A percentile compares a stretch with the other conserved stretches of the same genome.
Conservation (phyloP, 2,329 filamentous ascomycete species). For the Cordyceps tenuipes region DNA sequence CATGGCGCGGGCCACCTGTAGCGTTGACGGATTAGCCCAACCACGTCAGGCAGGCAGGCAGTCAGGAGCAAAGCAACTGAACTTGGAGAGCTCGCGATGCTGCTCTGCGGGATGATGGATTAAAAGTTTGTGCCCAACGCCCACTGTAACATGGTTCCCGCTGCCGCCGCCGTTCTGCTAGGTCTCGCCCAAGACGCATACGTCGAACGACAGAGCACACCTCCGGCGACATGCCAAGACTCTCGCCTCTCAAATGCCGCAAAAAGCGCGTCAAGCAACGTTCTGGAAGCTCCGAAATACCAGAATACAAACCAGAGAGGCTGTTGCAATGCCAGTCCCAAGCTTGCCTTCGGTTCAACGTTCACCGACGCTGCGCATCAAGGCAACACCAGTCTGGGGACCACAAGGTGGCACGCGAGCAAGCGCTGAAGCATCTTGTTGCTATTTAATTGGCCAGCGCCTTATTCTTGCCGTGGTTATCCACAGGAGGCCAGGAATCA, state of each 20-base stretch:
- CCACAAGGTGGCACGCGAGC: neutral
- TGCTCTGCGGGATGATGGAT: neutral
- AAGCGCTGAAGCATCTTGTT: neutral
- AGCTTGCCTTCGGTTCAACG: neutral
- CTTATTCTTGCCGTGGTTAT: conserved; percentile 10
- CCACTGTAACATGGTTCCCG: neutral
- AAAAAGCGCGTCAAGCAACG: neutral
- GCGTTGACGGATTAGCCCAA: neutral
- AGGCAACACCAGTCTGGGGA: neutral
- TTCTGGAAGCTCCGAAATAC: neutral
- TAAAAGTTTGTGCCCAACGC: neutral
- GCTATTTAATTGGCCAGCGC: conserved; percentile 12
- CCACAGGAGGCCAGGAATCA: conserved; percentile 9
- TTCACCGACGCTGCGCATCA: neutral
- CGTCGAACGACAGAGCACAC: neutral
- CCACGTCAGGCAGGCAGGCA: neutral
- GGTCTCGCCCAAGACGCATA: neutral
- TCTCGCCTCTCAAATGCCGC: neutral
- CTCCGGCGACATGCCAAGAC: neutral
- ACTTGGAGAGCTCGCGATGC: neutral
- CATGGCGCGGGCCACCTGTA: neutral
- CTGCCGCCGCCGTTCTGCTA: neutral
- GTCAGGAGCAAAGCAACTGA: neutral
- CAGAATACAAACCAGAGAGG: neutral
- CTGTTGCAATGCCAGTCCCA: neutral